Percentiles rank a stretch among this genome's conserved stretches.
Conservation (phyloP, 2,329 filamentous ascomycete genomes). For the Aspergillus jensenii region DNA sequence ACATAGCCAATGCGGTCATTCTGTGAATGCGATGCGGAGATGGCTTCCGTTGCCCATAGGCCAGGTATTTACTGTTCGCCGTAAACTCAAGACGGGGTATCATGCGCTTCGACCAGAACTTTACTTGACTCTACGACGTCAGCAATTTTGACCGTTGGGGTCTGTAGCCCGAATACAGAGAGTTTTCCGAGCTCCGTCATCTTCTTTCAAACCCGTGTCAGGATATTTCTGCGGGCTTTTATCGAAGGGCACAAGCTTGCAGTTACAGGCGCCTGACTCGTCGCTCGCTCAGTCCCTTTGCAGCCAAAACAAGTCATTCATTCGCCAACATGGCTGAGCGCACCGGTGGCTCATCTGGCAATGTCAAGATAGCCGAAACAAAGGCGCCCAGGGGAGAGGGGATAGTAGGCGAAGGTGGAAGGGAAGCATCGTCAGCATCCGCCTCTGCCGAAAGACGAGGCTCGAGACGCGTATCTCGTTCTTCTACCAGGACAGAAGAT, state of each 20-base stretch:
- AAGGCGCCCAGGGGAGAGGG: neutral
- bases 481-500: slow-evolving; percentile 32
- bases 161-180: neutral
- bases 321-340: slow-evolving; percentile 24
- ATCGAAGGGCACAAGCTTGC: neutral
- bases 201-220: neutral
- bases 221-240: neutral
- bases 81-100: neutral
- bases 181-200: neutral
- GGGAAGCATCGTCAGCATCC: slow-evolving; percentile 23
- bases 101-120: slow-evolving; percentile 12
- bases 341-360: slow-evolving; percentile 13
- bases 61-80: neutral
- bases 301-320: slow-evolving; percentile 4
- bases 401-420: neutral
- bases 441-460: slow-evolving; percentile 11
- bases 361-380: slow-evolving; percentile 15
- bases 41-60: neutral
- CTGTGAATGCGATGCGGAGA: neutral
- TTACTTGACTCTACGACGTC: slow-evolving; percentile 31
- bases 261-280: neutral
- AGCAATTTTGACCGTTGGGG: slow-evolving; percentile 23
- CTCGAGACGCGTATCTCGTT: slow-evolving; percentile 35
- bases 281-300: neutral
- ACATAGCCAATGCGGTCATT: neutral